Conservation (phyloP, 2,329 filamentous ascomycete genomes). For the Beauveria rudraprayagi region DNA sequence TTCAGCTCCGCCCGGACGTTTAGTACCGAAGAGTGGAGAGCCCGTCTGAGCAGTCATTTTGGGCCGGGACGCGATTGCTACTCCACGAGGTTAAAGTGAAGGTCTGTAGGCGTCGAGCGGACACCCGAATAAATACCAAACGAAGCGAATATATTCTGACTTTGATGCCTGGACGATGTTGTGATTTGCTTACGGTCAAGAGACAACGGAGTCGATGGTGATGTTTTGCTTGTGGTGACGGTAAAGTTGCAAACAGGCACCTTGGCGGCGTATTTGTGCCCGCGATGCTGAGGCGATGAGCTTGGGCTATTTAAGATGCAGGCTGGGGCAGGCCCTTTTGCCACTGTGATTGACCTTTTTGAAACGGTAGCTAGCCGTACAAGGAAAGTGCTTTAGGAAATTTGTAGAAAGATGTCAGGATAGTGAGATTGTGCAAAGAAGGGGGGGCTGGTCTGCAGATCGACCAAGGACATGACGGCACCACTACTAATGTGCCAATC, state of each 20-base stretch:
- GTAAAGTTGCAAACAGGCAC: neutral
- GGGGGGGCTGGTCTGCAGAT: neutral
- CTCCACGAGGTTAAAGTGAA: conserved; percentile 67
- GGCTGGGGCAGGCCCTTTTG: neutral
- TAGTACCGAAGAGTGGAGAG: conserved; percentile 61
- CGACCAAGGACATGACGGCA: neutral
- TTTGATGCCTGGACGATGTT: conserved; percentile 9
- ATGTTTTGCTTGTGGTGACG: neutral
- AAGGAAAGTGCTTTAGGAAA: neutral
- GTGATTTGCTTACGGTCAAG: neutral
- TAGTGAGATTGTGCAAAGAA: neutral
- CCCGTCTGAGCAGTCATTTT: conserved; percentile 20
- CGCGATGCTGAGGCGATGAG: neutral
- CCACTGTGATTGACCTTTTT: neutral
- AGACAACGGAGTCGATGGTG: neutral
- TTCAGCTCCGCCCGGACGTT: conserved; percentile 56
- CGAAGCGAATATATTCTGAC: conserved; percentile 19
- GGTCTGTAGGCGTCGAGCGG: conserved; percentile 56
- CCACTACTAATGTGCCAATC: too few species aligned
- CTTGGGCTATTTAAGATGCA: neutral
- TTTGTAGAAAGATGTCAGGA: neutral
- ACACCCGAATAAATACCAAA: conserved; percentile 36
- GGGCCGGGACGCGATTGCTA: conserved; percentile 31
- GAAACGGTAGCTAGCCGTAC: neutral
- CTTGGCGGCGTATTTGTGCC: neutral